phyloP scores from a whole-genome alignment of 176 grass and related monocot species.

The Dactylis glomerata region DNA sequence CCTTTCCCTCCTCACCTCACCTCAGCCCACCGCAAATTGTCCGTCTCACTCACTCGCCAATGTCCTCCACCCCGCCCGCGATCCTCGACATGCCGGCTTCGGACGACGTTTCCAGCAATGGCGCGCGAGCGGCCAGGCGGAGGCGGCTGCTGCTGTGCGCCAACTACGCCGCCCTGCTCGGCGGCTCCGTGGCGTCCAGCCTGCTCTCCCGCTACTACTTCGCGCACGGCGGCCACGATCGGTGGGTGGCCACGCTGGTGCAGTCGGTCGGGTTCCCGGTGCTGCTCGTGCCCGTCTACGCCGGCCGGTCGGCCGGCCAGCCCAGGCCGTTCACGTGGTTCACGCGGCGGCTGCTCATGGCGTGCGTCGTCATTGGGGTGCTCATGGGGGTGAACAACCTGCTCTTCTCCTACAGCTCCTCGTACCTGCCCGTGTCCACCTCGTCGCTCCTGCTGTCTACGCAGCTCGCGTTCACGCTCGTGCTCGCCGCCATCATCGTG shows the following conservation, averaged over 20 bases:
- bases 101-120: neutral
- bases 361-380: slow-evolving; percentile 64
- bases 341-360: slow-evolving; percentile 41
- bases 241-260: slow-evolving; percentile 88
- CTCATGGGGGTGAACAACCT: slow-evolving; percentile 94
- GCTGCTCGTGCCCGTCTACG: slow-evolving; percentile 62
- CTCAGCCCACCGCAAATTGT: neutral
- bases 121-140: neutral
- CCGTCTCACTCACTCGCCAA: slow-evolving; percentile 28
- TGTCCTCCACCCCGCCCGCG: slow-evolving; percentile 23
- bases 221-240: slow-evolving; percentile 61
- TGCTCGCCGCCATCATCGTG: slow-evolving; percentile 78
- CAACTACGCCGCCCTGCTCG: slow-evolving; percentile 69
- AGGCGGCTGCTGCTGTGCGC: slow-evolving; percentile 35
- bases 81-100: slow-evolving; percentile 28
- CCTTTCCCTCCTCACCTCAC: slow-evolving; percentile 24
- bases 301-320: slow-evolving; percentile 22
- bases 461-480: slow-evolving; percentile 81
- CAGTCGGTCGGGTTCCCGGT: slow-evolving; percentile 88
- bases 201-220: slow-evolving; percentile 93
- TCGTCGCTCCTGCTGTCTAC: slow-evolving; percentile 87
- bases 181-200: slow-evolving; percentile 70
- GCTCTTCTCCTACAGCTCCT: slow-evolving; percentile 73
- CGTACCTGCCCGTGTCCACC: slow-evolving; percentile 90
- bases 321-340: slow-evolving; percentile 51